Base-by-base conservation (phyloP, 768 basidiomycete genomes). In the Serendipita sp. region DNA sequence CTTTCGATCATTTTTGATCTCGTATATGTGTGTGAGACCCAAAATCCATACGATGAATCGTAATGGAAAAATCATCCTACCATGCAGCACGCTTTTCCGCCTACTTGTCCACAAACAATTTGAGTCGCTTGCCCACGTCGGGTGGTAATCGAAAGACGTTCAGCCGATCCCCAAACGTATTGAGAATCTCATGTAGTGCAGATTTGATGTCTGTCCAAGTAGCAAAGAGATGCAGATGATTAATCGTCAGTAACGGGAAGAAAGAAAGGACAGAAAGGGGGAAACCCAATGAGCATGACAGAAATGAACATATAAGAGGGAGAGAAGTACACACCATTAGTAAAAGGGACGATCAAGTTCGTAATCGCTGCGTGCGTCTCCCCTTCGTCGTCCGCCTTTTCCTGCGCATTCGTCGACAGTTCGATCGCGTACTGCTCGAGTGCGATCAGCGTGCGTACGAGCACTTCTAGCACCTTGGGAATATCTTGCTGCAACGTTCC, bases 401-500 rank as follows among this genome's bases (percentile, higher is more conserved):
- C 71, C 64, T 75, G 74, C 22, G 72, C 66, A 2, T 74, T n/a
- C n/a, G n/a, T n/a, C n/a, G n/a, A 72, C 30, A 90, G 70, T 67
- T 85, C 81, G 1, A 67, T 69, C 62, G 82, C 80, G 63, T 84
- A 84, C 31, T 78, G 78, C 66, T 91, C 89, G 20, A 90, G 71
- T 0, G 81, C 85, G 1, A 71, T 69, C 20, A 90, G 76, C 74
- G 85, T 86, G 0, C 79, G 78, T 13, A 86, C 70, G 66, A 92
- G 74, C 0, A 86, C 85, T 70, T 94, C 90, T 2, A 94, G 71
- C 30, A 90, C 82, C 64, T 81, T 83, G 0, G 90, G 86, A 20
- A 90, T 88, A 69, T 93, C 91, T 11, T 86, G 77, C 70, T 93
- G 91, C 13, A 91, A 88, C 34, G 84, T 80, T 22, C 90, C 90